A percentile compares a stretch with the other conserved stretches of the same genome.
Evolutionary conservation across 805 yeast genomes (phyloP).

Genomic region (Saccharomyces eubayanus): DNA sequence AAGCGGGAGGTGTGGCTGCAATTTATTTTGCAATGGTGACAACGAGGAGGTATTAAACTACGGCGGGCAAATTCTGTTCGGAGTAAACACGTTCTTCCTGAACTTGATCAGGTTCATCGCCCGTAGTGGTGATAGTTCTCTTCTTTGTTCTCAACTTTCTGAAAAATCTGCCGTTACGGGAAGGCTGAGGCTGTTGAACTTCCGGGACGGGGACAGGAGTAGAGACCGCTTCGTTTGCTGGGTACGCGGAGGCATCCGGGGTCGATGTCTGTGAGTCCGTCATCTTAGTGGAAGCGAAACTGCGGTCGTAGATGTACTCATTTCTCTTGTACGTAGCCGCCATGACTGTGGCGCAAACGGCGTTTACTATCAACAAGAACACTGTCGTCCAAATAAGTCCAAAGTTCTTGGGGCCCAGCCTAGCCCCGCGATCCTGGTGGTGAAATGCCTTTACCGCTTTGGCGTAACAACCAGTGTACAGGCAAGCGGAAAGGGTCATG

Average conservation of each 20-base stretch:
- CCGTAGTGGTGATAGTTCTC: background rate
- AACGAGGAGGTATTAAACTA: background rate
- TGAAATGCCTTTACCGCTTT: constrained; percentile 41
- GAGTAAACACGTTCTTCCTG: background rate
- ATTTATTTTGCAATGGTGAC: background rate
- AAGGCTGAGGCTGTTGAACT: background rate
- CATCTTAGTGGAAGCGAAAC: background rate
- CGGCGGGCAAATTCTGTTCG: background rate
- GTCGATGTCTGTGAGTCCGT: background rate
- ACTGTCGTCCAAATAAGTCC: constrained; percentile 48
- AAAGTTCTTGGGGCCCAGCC: constrained; percentile 40
- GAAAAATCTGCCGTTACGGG: constrained; percentile 1
- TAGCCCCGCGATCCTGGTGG: constrained; percentile 33
- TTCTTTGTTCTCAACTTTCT: constrained; percentile 8
- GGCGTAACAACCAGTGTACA: constrained; percentile 44
- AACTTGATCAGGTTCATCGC: background rate
- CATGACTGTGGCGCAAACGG: constrained; percentile 11
- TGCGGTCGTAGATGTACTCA: constrained; percentile 4
- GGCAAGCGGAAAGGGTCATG: constrained; percentile 36
- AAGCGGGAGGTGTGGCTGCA: background rate
- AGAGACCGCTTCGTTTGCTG: background rate
- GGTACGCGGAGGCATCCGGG: background rate
- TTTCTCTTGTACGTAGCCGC: constrained; percentile 3
- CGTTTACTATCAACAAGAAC: constrained; percentile 7
- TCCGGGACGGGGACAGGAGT: constrained; percentile 4